These are phyloP conservation scores for Pseudodiploospora longispora DNA, from an alignment of 2,329 filamentous ascomycete species.

Conservation along the genomic window DNA sequence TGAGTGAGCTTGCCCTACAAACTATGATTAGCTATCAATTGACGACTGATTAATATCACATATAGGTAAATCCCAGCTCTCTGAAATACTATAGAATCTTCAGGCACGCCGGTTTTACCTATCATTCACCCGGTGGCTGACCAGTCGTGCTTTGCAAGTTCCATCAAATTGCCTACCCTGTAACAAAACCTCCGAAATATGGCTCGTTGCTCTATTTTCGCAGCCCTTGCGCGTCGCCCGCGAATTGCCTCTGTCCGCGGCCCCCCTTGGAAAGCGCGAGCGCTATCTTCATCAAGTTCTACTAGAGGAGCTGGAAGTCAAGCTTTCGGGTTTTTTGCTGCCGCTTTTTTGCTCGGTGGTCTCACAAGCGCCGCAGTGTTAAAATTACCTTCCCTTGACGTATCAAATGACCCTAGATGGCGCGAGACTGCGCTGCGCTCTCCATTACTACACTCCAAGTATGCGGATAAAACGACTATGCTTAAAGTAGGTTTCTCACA, in stretches of 20 bases:
- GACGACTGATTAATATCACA: too few species aligned
- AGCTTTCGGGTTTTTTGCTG: neutral
- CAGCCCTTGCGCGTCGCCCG: neutral
- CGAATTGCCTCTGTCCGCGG: neutral
- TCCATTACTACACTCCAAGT: slow-evolving; percentile 2
- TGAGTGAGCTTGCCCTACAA: too few species aligned
- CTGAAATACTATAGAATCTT: too few species aligned
- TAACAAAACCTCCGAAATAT: neutral
- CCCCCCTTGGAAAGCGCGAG: too few species aligned
- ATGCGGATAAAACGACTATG: slow-evolving; percentile 17
- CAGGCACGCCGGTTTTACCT: too few species aligned
- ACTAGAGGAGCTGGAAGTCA: too few species aligned
- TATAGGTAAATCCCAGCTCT: too few species aligned
- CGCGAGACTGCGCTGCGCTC: neutral
- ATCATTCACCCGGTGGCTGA: too few species aligned
- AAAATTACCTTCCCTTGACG: neutral
- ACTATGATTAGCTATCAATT: too few species aligned
- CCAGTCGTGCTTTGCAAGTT: too few species aligned
- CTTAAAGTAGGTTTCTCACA: slow-evolving; percentile 9
- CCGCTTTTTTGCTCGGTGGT: slow-evolving; percentile 5
- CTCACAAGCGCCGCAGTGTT: neutral
- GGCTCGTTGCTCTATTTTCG: neutral
- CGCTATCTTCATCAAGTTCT: neutral
- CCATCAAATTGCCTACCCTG: too few species aligned
- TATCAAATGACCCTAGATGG: slow-evolving; percentile 9